These are phyloP conservation scores for Phaeosphaeriaceae sp. DNA, from an alignment of 2,329 filamentous ascomycete genomes.

Conservation along the genomic window DNA sequence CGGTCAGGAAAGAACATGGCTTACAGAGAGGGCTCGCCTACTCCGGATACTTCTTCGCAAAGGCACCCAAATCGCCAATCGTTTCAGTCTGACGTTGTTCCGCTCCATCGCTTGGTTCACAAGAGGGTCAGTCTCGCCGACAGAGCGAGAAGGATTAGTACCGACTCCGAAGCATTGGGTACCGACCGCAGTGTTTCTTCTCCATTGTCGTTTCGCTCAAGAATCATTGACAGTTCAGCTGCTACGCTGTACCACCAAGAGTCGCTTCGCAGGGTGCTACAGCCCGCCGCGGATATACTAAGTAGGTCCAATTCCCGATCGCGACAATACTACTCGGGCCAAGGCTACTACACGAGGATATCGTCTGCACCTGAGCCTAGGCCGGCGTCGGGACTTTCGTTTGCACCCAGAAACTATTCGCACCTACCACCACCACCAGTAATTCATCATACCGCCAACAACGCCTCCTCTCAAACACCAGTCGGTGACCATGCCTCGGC, in stretches of 20 bases:
- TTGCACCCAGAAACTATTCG: constrained; percentile 23
- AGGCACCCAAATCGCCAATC: constrained; percentile 55
- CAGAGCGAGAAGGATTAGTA: constrained; percentile 42
- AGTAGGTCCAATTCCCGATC: constrained; percentile 36
- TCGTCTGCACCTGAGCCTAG: constrained; percentile 42
- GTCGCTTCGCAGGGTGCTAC: constrained; percentile 37
- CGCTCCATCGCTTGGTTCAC: constrained; percentile 58
- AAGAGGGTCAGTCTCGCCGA: constrained; percentile 59
- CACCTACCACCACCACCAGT: constrained; percentile 27
- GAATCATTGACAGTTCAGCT: constrained; percentile 37
- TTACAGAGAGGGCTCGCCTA: constrained; percentile 48
- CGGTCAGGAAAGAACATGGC: constrained; percentile 62
- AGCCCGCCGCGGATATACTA: constrained; percentile 43
- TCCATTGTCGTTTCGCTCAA: constrained; percentile 37
- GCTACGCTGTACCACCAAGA: constrained; percentile 41
- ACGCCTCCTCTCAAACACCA: constrained; percentile 13
- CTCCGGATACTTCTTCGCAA: constrained; percentile 50
- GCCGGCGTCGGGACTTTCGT: constrained; percentile 11
- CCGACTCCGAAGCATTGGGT: constrained; percentile 33
- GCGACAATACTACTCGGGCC: constrained; percentile 16
- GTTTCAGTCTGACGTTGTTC: constrained; percentile 50
- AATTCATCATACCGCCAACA: constrained; percentile 22
- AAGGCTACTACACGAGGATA: constrained; percentile 37
- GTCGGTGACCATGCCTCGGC: constrained; percentile 18
- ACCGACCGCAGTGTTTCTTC: constrained; percentile 32